phyloP scores from a whole-genome alignment of 1,139 yeast species.

The Eremothecium gossypii region DNA sequence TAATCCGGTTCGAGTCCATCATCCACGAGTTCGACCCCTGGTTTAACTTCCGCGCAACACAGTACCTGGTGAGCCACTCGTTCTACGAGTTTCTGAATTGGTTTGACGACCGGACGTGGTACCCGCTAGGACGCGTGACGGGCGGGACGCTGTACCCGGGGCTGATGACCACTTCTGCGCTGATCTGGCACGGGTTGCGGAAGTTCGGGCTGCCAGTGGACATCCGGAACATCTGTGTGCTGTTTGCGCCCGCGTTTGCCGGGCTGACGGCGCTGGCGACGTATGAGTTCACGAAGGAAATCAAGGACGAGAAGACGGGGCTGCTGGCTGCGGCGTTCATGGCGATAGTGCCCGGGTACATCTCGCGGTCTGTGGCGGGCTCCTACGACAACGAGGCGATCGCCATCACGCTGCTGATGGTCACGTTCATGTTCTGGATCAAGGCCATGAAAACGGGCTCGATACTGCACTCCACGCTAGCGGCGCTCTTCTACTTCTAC shows the following conservation, averaged over 20 bases:
- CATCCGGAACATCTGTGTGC: slow-evolving; percentile 89
- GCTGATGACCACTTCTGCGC: slow-evolving; percentile 91
- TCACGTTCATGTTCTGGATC: slow-evolving; percentile 93
- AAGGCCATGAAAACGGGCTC: slow-evolving; percentile 88
- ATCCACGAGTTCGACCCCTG: slow-evolving; percentile 99
- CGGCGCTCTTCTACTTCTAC: slow-evolving; percentile 88
- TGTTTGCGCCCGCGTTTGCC: slow-evolving; percentile 94
- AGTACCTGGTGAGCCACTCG: slow-evolving; percentile 73
- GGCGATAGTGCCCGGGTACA: slow-evolving; percentile 98
- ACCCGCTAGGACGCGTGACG: slow-evolving; percentile 96
- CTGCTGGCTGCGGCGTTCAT: slow-evolving; percentile 86
- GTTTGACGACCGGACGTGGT: slow-evolving; percentile 99
- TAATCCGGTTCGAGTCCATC: slow-evolving; percentile 83
- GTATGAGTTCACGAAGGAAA: slow-evolving; percentile 80
- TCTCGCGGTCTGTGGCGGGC: slow-evolving; percentile 97
- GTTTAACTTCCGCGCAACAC: slow-evolving; percentile 95
- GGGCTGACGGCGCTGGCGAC: slow-evolving; percentile 90
- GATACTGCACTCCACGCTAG: slow-evolving; percentile 69
- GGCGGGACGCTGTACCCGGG: slow-evolving; percentile 99
- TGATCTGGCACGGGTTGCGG: slow-evolving; percentile 69
- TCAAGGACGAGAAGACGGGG: slow-evolving; percentile 87
- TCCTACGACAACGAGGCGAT: slow-evolving; percentile 98
- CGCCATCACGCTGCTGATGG: slow-evolving; percentile 92
- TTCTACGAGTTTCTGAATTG: slow-evolving; percentile 90
- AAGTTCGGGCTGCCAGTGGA: slow-evolving; percentile 75